Evolutionary conservation across 495 filamentous ascomycete genomes (phyloP).

Genomic region (Haplographium delicatum): DNA sequence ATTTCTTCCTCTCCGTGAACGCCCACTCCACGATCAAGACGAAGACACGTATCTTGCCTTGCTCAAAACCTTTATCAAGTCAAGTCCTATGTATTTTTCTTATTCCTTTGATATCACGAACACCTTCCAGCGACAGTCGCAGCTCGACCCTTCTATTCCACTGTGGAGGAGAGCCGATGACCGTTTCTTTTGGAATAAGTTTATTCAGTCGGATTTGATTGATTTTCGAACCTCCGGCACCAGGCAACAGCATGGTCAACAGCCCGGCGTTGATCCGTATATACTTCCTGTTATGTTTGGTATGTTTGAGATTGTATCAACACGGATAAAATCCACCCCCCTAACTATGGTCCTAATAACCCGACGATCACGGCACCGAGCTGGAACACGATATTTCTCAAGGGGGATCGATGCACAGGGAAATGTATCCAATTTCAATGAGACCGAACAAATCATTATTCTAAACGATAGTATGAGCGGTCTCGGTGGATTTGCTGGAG

Average conservation of each 20-base stretch:
- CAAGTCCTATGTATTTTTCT: slow-evolving; percentile 93
- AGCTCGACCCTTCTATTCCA: slow-evolving; percentile 59
- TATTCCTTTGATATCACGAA: slow-evolving; percentile 95
- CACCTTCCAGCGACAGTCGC: slow-evolving; percentile 85
- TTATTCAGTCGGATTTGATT: slow-evolving; percentile 86
- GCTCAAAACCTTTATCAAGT: slow-evolving; percentile 70
- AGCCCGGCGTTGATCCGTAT: slow-evolving; percentile 80
- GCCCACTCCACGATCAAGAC: slow-evolving; percentile 81
- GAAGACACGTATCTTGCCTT: slow-evolving; percentile 85
- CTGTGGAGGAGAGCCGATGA: slow-evolving; percentile 93
- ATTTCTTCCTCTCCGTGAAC: slow-evolving; percentile 89
- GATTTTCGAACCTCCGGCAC: slow-evolving; percentile 60
- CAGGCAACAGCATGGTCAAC: slow-evolving; percentile 54
- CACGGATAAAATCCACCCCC: slow-evolving; percentile 72
- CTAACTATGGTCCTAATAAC: slow-evolving; percentile 86
- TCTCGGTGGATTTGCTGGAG: slow-evolving; percentile 75
- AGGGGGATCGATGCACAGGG: slow-evolving; percentile 88
- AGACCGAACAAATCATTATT: slow-evolving; percentile 88
- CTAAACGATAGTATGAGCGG: slow-evolving; percentile 71
- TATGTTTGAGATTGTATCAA: slow-evolving; percentile 81
- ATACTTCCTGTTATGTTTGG: slow-evolving; percentile 94
- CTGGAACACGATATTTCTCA: slow-evolving; percentile 89
- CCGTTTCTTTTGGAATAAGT: slow-evolving; percentile 97
- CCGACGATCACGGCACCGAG: slow-evolving; percentile 76
- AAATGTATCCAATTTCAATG: slow-evolving; percentile 96